A percentile compares a stretch with the other conserved stretches of the same genome.
Conservation (phyloP, 305 asterid genomes). For the Fraxinus albicans region DNA sequence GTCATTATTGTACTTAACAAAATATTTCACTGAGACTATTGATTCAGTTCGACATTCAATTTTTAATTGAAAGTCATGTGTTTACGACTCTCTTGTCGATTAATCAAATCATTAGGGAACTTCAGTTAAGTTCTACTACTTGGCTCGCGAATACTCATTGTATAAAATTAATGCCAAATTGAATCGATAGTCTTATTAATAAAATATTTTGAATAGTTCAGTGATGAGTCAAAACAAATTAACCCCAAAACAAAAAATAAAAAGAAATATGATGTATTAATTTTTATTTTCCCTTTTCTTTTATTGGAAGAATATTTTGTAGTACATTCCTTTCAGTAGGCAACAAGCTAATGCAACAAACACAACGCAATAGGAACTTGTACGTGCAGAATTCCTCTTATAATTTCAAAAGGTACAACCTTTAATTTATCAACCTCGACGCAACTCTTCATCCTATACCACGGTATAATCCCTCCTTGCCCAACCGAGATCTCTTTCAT, state of each 20-base stretch:
- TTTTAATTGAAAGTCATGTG: background rate
- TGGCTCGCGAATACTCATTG: background rate
- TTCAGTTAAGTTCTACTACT: background rate
- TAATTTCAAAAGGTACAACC: conserved; percentile 20
- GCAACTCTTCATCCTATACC: conserved; percentile 9
- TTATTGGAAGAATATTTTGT: background rate
- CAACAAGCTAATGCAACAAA: background rate
- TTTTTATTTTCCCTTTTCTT: background rate
- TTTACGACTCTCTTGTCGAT: background rate
- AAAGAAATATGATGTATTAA: background rate
- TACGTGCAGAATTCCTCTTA: background rate
- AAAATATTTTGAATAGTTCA: background rate
- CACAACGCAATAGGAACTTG: conserved; percentile 21
- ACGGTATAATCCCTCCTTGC: conserved; percentile 5
- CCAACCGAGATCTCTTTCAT: background rate
- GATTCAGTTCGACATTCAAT: background rate
- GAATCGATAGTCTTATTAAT: background rate
- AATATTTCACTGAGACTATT: background rate
- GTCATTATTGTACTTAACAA: background rate
- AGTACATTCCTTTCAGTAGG: background rate
- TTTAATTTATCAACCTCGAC: background rate
- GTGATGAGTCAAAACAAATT: too few species aligned
- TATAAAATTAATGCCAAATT: background rate
- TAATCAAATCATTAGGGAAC: background rate
- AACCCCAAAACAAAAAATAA: background rate